Evolutionary conservation across 2,329 filamentous ascomycete genomes (phyloP).

Genomic region (Bipolaris gigantea): DNA sequence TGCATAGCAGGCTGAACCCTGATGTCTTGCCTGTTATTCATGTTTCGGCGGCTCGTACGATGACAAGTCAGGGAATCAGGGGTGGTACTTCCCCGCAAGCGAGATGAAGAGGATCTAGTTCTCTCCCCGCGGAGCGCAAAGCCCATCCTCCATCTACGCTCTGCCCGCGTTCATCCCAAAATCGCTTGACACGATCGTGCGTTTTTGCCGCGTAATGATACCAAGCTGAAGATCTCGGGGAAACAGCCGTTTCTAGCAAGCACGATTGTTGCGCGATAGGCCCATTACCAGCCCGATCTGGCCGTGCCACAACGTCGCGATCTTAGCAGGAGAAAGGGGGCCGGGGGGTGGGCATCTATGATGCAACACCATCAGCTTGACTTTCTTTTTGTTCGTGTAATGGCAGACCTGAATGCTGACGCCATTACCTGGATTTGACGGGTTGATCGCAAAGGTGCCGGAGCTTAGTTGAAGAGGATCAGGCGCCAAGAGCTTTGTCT

Average conservation of each 20-base stretch:
- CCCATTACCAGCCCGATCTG: constrained; percentile 9
- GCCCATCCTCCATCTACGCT: constrained; percentile 1
- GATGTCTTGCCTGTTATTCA: constrained; percentile 4
- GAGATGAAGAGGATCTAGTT: constrained; percentile 12
- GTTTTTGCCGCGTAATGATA: neutral
- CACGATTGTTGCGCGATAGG: constrained; percentile 4
- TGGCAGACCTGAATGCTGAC: neutral
- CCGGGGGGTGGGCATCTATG: constrained; percentile 8
- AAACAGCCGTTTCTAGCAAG: constrained; percentile 4
- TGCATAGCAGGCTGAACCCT: neutral
- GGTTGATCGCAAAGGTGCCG: constrained; percentile 3
- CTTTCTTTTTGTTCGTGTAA: neutral
- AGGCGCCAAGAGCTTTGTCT: constrained; percentile 10
- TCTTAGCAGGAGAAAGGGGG: constrained; percentile 5
- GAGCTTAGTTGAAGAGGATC: constrained; percentile 2
- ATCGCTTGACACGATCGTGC: constrained; percentile 4
- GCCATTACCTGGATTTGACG: neutral
- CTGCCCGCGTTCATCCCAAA: constrained; percentile 6
- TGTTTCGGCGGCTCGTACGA: constrained; percentile 8
- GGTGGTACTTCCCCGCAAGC: constrained; percentile 13
- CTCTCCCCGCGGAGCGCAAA: constrained; percentile 4
- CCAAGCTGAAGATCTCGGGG: constrained; percentile 9
- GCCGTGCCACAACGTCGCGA: constrained; percentile 11
- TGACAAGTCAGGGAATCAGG: constrained; percentile 8
- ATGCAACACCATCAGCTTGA: neutral